Evolutionary conservation across 176 grass and related monocot species (phyloP).

Genomic region (Rhynchospora breviuscula): DNA sequence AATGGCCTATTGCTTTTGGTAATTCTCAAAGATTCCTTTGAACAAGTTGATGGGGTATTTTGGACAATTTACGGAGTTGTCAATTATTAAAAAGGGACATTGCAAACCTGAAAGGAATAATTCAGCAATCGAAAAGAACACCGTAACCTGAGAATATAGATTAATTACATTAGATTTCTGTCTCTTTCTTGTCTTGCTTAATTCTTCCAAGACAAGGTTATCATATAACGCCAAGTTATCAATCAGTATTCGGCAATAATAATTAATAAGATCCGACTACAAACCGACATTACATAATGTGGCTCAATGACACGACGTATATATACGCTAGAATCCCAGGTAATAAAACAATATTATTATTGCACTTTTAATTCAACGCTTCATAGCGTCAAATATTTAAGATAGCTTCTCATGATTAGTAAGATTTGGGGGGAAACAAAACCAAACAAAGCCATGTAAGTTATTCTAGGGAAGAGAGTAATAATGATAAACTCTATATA

Average conservation of each 20-base stretch:
- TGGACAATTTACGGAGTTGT: neutral
- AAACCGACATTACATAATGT: neutral
- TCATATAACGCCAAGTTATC: neutral
- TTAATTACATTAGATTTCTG: constrained; percentile 12
- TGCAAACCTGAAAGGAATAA: constrained; percentile 15
- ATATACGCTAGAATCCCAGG: neutral
- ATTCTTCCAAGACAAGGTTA: neutral
- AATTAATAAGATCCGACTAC: neutral
- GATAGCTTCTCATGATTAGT: too few relatives aligned
- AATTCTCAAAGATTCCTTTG: constrained; percentile 20
- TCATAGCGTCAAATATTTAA: too few relatives aligned
- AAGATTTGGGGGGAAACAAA: too few relatives aligned
- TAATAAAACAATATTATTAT: neutral
- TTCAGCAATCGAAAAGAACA: constrained; percentile 12
- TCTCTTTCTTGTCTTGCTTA: constrained; percentile 13
- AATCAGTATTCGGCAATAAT: neutral
- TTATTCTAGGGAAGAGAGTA: too few relatives aligned
- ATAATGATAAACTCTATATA: too few relatives aligned
- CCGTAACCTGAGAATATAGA: constrained; percentile 5
- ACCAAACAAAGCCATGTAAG: too few relatives aligned
- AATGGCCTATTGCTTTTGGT: neutral
- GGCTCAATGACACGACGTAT: neutral
- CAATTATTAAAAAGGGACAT: constrained; percentile 23
- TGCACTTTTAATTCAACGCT: too few relatives aligned
- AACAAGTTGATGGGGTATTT: neutral